Evolutionary conservation across 1,284 basidiomycete species (phyloP), one percentile per base, ranked within the genome.

Genomic region (Coniophora puteana): DNA sequence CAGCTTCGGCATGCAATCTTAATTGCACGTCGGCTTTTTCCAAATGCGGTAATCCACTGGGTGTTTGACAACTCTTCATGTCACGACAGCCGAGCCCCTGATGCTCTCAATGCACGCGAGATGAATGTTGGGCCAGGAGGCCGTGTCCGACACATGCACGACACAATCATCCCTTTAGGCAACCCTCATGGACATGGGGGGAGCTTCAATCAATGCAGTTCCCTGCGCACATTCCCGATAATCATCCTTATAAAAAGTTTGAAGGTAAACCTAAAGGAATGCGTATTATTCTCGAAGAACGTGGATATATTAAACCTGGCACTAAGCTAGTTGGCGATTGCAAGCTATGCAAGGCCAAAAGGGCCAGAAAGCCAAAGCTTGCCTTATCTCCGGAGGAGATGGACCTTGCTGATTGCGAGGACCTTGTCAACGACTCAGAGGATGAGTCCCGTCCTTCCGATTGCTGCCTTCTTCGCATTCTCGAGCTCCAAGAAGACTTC

Each of bases 251-350:
- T 8, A 32, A 17, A 11, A 6, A 26, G 5, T 27, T 37, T 6
- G 45, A 46, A 3, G 61, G 63, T 1, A 27, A 48, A 4, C 65
- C 66, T 52, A 67, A 68, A 48, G 66, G 66, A 1, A 68, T 68
- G 65, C 51, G 45, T 0, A 14, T 38, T 0, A 57, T 68, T 25
- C 46, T 68, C 2, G 45, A 54, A 24, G 63, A 66, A 36, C 41
- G 55, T 2, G 55, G 55, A 4, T 54, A 52, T 20, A 20, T 33
- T 18, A 3, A 46, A 46, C n/a, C n/a, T 23, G n/a, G 22, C 8
- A 33, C 32, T 3, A 39, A 43, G 21, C 36, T 27, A 2, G 25
- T 46, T 1, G 41, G 40, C 4, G 45, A 46, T 13, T 46, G 36
- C n/a, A 6, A 26, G 16, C 28, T 22, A 13, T 46, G 37, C 25